phyloP scores from a whole-genome alignment of 2,329 filamentous ascomycete genomes.

The Scedosporium apiospermum region DNA sequence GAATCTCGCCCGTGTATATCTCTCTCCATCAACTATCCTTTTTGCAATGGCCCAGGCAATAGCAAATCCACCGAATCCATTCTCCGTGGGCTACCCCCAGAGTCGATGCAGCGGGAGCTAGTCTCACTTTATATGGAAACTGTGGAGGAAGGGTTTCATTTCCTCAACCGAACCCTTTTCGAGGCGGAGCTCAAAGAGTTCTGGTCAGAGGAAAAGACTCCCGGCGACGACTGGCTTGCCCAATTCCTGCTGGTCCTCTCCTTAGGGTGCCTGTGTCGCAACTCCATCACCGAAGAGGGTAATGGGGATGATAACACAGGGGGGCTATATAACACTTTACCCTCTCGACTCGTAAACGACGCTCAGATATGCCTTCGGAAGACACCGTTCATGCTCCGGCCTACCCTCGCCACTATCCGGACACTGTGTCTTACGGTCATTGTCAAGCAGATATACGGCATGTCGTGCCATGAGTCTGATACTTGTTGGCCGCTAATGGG shows the following conservation, averaged over 20 bases:
- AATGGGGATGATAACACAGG: no score
- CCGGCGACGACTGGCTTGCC: slow-evolving; percentile 15
- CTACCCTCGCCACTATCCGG: slow-evolving; percentile 21
- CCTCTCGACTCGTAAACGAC: slow-evolving; percentile 22
- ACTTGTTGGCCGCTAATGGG: slow-evolving; percentile 25
- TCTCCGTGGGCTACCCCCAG: neutral
- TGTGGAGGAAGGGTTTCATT: slow-evolving; percentile 23
- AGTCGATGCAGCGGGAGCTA: neutral
- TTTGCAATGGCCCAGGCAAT: neutral
- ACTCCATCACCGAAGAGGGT: slow-evolving; percentile 11
- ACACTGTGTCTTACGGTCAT: slow-evolving; percentile 22
- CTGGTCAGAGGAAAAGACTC: slow-evolving; percentile 21
- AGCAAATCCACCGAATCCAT: neutral
- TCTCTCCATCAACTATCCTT: slow-evolving; percentile 9
- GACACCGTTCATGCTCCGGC: slow-evolving; percentile 26
- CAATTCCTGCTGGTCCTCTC: slow-evolving; percentile 25
- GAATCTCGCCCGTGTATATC: neutral
- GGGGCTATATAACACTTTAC: slow-evolving; percentile 12
- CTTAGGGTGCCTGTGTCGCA: slow-evolving; percentile 19
- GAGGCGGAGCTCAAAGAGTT: slow-evolving; percentile 14
- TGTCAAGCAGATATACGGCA: slow-evolving; percentile 26
- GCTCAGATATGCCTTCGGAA: slow-evolving; percentile 26
- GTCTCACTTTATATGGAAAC: slow-evolving; percentile 10
- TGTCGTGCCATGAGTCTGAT: slow-evolving; percentile 25
- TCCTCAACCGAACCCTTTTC: slow-evolving; percentile 21